Percentiles rank a stretch among this genome's conserved stretches.
Conservation (phyloP, 73 alveolate species). For the Halteria grandinella region DNA sequence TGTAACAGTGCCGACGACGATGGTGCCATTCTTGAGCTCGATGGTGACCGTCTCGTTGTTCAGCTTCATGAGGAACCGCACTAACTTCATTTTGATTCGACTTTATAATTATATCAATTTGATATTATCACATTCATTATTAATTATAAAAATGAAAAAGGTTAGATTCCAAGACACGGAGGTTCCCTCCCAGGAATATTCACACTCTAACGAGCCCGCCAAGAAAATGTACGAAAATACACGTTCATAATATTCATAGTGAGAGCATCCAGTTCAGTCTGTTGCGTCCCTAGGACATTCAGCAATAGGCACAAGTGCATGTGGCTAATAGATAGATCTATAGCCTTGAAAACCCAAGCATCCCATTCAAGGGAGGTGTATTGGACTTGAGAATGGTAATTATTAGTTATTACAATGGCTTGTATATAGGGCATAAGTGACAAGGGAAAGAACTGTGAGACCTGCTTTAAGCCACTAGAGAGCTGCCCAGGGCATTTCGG, state of each 20-base stretch:
- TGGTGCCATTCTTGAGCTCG: slow-evolving; percentile 99
- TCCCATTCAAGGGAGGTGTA: slow-evolving; percentile 43
- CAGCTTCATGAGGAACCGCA: slow-evolving; percentile 96
- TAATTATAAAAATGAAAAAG: not conserved
- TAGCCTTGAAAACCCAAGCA: not conserved
- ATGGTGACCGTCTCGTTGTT: slow-evolving; percentile 96
- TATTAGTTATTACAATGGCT: too few species aligned
- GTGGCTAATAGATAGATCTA: slow-evolving; percentile 24
- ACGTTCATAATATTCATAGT: not conserved
- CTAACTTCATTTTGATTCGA: slow-evolving; percentile 83
- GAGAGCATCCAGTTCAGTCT: slow-evolving; percentile 47
- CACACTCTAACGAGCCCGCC: slow-evolving; percentile 21
- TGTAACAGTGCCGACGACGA: slow-evolving; percentile 92
- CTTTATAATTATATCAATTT: not conserved
- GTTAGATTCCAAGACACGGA: slow-evolving; percentile 25
- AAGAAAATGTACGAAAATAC: slow-evolving; percentile 17
- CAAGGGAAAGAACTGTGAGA: slow-evolving; percentile 81
- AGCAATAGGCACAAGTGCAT: slow-evolving; percentile 15
- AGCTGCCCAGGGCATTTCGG: slow-evolving; percentile 99
- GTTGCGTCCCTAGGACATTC: slow-evolving; percentile 24
- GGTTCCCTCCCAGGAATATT: not conserved
- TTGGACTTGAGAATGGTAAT: slow-evolving; percentile 27
- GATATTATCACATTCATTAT: not conserved
- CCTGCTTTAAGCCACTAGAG: slow-evolving; percentile 81
- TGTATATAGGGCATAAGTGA: slow-evolving; percentile 58